Evolutionary conservation across 495 filamentous ascomycete species (phyloP).

Genomic region (Aspergillus steynii): DNA sequence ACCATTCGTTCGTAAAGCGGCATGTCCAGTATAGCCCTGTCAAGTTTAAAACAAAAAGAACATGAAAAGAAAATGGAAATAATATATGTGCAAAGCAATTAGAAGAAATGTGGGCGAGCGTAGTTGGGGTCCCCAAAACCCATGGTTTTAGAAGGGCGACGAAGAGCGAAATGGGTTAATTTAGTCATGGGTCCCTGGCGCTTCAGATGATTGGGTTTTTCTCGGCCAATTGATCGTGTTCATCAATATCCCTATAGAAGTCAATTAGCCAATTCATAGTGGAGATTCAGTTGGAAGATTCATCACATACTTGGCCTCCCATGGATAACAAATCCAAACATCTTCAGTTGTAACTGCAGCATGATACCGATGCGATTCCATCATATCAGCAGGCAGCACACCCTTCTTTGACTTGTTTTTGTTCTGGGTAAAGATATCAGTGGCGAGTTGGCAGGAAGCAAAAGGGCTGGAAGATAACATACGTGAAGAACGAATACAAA

Average conservation of each 20-base stretch:
- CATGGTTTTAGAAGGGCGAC: background rate
- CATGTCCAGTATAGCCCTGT: conserved; percentile 15
- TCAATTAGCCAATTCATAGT: conserved; percentile 5
- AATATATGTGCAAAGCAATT: conserved; percentile 13
- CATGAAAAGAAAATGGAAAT: background rate
- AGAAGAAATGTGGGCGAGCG: conserved; percentile 5
- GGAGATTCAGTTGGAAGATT: background rate
- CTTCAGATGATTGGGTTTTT: conserved; percentile 40
- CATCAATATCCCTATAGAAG: conserved; percentile 75
- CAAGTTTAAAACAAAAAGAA: conserved; percentile 7
- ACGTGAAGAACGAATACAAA: conserved; percentile 94
- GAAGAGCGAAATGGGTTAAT: background rate
- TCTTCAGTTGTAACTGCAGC: conserved; percentile 86
- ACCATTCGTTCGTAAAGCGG: conserved; percentile 22
- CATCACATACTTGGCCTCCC: conserved; percentile 78
- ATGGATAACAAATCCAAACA: conserved; percentile 99
- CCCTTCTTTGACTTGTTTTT: conserved; percentile 97
- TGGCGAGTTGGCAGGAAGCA: conserved; percentile 6
- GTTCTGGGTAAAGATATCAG: conserved; percentile 57
- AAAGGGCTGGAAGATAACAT: conserved; percentile 36
- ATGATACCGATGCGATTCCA: conserved; percentile 72
- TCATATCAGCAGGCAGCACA: conserved; percentile 75
- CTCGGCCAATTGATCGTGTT: conserved; percentile 76
- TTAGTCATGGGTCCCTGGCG: background rate
- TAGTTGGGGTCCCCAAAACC: background rate